Conservation (phyloP, 306 rosid genomes). For the Rubus parviflorus region DNA sequence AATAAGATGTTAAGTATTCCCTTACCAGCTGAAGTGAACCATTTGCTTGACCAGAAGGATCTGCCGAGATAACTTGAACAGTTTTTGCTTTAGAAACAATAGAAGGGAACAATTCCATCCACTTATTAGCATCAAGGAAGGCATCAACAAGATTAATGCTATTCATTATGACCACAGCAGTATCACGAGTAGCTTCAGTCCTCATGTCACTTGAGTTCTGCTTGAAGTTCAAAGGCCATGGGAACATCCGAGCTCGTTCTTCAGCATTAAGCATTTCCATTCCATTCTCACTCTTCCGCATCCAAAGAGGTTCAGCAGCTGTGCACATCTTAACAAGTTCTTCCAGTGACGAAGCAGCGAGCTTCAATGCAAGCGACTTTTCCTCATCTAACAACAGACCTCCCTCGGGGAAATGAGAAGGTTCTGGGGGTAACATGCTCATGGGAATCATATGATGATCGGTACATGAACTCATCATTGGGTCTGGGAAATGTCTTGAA, state of each 20-base stretch:
- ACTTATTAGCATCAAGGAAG: slow-evolving; percentile 79
- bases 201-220: slow-evolving; percentile 46
- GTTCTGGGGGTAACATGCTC: slow-evolving; percentile 58
- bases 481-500: slow-evolving; percentile 63
- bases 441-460: slow-evolving; percentile 59
- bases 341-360: slow-evolving; percentile 58
- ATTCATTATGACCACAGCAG: slow-evolving; percentile 86
- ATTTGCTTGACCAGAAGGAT: slow-evolving; percentile 72
- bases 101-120: slow-evolving; percentile 95
- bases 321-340: slow-evolving; percentile 79
- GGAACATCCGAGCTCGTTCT: slow-evolving; percentile 64
- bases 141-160: slow-evolving; percentile 92
- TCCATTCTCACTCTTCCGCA: slow-evolving; percentile 42
- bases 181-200: slow-evolving; percentile 72
- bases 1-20: not conserved
- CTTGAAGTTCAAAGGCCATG: slow-evolving; percentile 60
- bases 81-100: slow-evolving; percentile 83
- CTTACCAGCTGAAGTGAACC: slow-evolving; percentile 90
- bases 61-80: slow-evolving; percentile 74
- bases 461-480: slow-evolving; percentile 40
- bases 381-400: slow-evolving; percentile 69
- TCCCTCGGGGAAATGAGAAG: slow-evolving; percentile 44
- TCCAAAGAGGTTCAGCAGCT: slow-evolving; percentile 68
- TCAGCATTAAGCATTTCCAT: slow-evolving; percentile 71
- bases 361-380: slow-evolving; percentile 67